Base-by-base conservation (phyloP, 2,329 filamentous ascomycete species). In the Alternaria panax region DNA sequence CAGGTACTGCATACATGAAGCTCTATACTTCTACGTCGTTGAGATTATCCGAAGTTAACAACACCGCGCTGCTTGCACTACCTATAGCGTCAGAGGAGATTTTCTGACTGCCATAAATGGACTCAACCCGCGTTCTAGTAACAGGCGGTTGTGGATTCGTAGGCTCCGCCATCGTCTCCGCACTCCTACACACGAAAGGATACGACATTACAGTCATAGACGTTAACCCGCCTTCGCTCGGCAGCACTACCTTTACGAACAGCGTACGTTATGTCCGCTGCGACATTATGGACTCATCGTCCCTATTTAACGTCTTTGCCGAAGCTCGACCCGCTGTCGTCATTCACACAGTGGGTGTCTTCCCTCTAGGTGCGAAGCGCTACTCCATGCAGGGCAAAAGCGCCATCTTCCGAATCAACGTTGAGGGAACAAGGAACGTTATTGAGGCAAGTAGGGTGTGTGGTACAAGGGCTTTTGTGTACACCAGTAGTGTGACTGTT, bases 401-500 rank as follows among this genome's bases (percentile, higher is more conserved):
- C 77, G 80, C 92, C 34, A 90, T 95, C 76, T 87, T 87, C 70
- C 89, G 88, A 76, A 91, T 98, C 75, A 99, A 98, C 77, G 89
- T 97, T 52, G 89, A 92, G 51, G 94, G 94, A 51, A 97, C 95
- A 14, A 84, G 84, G 65, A 88, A 90, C 66, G 86, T 97, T 48
- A 82, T 98, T 54, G 87, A 89, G 34, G 92, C 91, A 16, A 90
- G 90, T 69, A 85, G 86, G 73, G 82, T 86, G 66, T 85, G 79
- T 36, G 89, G 86, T 63, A 92, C 94, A 71, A 92, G 89, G 79
- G 91, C 87, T 0, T 88, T 98, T 65, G 92, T 98, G 46, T 97
- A 94, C 80, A 98, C 94, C 18, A 95, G 91, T 78, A 95, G 91
- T 54, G 91, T 92, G 53, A 96, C 92, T 61, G 90, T 97, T 62